phyloP scores from a whole-genome alignment of 176 grass and related monocot species.

The Oryza coarctata region DNA sequence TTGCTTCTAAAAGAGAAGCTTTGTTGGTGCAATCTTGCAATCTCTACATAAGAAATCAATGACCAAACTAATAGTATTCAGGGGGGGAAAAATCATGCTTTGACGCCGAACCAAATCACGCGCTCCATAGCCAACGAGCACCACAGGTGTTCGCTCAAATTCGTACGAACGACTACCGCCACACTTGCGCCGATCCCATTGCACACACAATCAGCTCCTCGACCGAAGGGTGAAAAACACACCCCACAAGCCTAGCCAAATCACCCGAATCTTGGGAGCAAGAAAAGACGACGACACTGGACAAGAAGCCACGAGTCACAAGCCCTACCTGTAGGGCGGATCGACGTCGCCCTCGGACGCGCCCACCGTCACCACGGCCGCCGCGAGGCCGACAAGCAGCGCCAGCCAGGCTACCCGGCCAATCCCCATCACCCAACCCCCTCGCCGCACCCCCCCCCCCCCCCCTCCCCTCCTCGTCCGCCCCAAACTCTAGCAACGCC shows the following conservation, averaged over 20 bases:
- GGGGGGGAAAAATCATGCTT: neutral
- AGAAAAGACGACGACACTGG: constrained; percentile 1
- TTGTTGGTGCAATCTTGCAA: neutral
- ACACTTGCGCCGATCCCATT: neutral
- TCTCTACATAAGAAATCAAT: neutral
- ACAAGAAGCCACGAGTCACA: neutral
- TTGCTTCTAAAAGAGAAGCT: neutral
- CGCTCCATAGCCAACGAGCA: neutral
- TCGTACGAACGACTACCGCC: neutral
- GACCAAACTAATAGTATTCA: neutral
- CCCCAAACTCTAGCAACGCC: neutral
- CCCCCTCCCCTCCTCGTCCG: neutral
- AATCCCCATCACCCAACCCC: constrained; percentile 9
- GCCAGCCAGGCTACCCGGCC: constrained; percentile 14
- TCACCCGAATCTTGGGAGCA: neutral
- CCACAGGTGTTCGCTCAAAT: neutral
- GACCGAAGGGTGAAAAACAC: neutral
- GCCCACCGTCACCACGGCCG: neutral
- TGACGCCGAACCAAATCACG: neutral
- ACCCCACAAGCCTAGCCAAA: neutral
- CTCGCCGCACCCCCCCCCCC: neutral
- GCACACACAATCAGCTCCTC: neutral
- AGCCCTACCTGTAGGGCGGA: constrained; percentile 47
- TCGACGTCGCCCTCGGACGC: constrained; percentile 44
- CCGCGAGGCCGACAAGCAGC: neutral